Percentiles rank a stretch among this genome's conserved stretches.
Evolutionary conservation across 1,284 basidiomycete species (phyloP).

Genomic region (Melampsora americana): DNA sequence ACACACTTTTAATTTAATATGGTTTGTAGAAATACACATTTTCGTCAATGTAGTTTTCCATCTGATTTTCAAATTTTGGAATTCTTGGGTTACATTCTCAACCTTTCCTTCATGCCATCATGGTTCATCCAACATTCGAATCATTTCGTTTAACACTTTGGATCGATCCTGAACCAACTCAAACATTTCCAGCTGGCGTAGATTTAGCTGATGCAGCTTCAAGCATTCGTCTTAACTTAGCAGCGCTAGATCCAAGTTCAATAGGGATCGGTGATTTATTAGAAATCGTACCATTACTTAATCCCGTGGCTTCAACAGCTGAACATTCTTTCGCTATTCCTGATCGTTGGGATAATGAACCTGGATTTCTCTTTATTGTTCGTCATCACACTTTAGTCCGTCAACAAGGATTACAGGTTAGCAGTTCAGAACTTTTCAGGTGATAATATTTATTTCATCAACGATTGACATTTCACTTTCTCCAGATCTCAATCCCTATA

Average conservation of each 20-base stretch:
- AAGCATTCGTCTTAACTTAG: constrained; percentile 33
- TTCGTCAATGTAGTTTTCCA: not conserved
- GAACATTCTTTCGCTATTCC: constrained; percentile 16
- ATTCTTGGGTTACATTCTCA: not conserved
- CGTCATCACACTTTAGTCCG: constrained; percentile 32
- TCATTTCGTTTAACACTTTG: constrained; percentile 43
- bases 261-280: constrained; percentile 38
- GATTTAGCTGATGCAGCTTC: constrained; percentile 38
- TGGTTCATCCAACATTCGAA: constrained; percentile 15
- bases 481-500: constrained; percentile 39
- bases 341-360: constrained; percentile 32
- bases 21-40: not conserved
- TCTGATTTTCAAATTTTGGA: not conserved
- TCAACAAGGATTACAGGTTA: constrained; percentile 38
- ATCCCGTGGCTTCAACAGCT: constrained; percentile 13
- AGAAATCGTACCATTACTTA: constrained; percentile 34
- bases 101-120: not conserved
- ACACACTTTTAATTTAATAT: no score
- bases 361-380: constrained; percentile 33
- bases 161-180: constrained; percentile 38
- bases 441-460: not conserved
- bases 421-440: not conserved
- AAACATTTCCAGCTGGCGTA: constrained; percentile 17
- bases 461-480: not conserved
- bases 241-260: constrained; percentile 25